Base-by-base conservation (phyloP, 768 basidiomycete species). In the Neoboletus magnificus region DNA sequence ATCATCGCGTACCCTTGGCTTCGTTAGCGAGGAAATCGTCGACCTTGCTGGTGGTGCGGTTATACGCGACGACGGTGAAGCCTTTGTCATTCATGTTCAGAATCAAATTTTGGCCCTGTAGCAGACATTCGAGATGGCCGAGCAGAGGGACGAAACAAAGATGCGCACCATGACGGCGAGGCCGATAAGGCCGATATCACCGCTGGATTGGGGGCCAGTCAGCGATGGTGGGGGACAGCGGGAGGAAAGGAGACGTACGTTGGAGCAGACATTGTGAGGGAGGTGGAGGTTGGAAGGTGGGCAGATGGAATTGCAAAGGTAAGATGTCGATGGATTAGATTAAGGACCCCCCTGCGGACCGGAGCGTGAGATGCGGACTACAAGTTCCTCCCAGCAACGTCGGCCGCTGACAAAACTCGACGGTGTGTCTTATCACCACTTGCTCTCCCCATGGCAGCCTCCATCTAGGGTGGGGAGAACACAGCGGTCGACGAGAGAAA, bases 51-150 rank as follows among this genome's bases (percentile, higher is more conserved):
- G 87, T 89, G 41, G 97, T 98, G 66, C 97, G 89, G 82, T 99
- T 99, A 79, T 90, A 99, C 13, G 92, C 93, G 63, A 93, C 88
- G 66, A 99, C 97, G 61, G 78, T 93, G 80, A 94, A 99, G 50
- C 97, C 97, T 77, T 99, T 99, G 82, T 99, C 97, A 74, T 97
- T 97, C 92, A 97, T 98, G 80, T 98, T 97, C 66, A 98, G 79
- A 73, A 97, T 95, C 71, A 97, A 74, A 73, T 96, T 97, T 85
- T 96, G 94, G 68, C 93, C 94, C 93, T 94, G 66, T 27, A 29
- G 48, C 22, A 53, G 46, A 56, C 30, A 52, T 39, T 56, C 37
- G 23, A 52, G 32, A 59, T 11, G 43, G 30, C 8, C 41, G 53
- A 40, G 47, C 47, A 66, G 61, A 35, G 49, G 50, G 45, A 40